These are phyloP conservation scores for Auricularia cornea DNA, from an alignment of 768 basidiomycete genomes.

Conservation along the genomic window DNA sequence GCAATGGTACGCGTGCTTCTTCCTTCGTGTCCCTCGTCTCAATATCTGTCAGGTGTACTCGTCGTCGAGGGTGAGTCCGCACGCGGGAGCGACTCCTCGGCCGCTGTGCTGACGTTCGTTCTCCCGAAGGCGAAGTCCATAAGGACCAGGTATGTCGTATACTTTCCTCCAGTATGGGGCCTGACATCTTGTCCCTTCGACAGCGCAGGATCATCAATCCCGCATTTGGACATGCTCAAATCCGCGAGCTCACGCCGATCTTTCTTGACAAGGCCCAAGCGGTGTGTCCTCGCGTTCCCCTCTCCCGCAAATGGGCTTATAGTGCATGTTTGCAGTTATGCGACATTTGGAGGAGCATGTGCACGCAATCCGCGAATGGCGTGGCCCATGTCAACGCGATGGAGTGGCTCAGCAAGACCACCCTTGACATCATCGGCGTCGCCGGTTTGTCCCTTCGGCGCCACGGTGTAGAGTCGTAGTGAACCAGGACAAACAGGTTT, in stretches of 20 bases:
- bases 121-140: background rate
- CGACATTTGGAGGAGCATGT: slow-evolving; percentile 11
- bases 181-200: background rate
- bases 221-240: slow-evolving; percentile 53
- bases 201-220: slow-evolving; percentile 33
- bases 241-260: slow-evolving; percentile 47
- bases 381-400: slow-evolving; percentile 1
- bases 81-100: background rate
- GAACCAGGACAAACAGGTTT: too few species aligned
- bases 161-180: too few species aligned
- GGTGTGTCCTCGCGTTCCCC: too few species aligned
- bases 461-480: too few species aligned
- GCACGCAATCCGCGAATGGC: background rate
- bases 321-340: slow-evolving; percentile 17
- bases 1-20: slow-evolving; percentile 12
- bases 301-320: too few species aligned
- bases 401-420: slow-evolving; percentile 9
- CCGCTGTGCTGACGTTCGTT: background rate
- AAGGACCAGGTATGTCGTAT: background rate
- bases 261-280: slow-evolving; percentile 48
- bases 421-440: slow-evolving; percentile 17
- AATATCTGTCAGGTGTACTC: slow-evolving; percentile 35
- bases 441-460: too few species aligned
- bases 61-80: slow-evolving; percentile 27
- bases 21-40: slow-evolving; percentile 17